Base-by-base conservation (phyloP, 495 filamentous ascomycete species). In the Hypoxylon lienhwacheense region DNA sequence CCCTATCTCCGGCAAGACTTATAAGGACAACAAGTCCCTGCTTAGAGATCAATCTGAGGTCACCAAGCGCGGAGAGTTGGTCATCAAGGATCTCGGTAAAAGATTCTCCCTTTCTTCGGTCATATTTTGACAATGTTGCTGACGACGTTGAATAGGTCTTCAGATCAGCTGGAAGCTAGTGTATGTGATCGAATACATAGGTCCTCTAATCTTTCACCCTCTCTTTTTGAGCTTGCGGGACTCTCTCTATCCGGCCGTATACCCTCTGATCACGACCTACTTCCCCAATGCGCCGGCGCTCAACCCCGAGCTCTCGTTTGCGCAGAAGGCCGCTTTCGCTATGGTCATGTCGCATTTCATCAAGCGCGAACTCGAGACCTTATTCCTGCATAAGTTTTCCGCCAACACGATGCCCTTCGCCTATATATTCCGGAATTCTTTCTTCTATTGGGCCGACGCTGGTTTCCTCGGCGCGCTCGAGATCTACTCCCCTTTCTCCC, bases 301-400 rank as follows among this genome's bases (percentile, higher is more conserved):
- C 35, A 28, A 39, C 25, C 45, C 47, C 41, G 64, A 66, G 22
- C 81, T 86, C 42, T 85, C 87, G 20, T 68, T 75, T 39, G 72
- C 81, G 2, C 91, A 96, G 66, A 80, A 78, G 49, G 76, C 95
- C 15, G 79, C 87, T 42, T 85, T 89, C 64, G 70, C 70, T 34
- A 80, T 95, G 41, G 79, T 93, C 57, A 79, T 77, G 44, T 65
- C 86, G 21, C 92, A 98, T 76, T 98, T 97, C 78, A 59, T 90
- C 60, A 98, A 98, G 77, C 90, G 93, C 63, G 95, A 97, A 73
- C 82, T 87, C 48, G 93, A 98, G 74, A 96, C 91, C 11, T 55
- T 97, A 47, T 96, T 91, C 71, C 82, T 98, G 48, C 93, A 98
- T 78, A 89, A 88, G 68, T 98, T 98, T 82, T 91, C 88, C 66